These are phyloP conservation scores for Helotiales sp. DNA, from an alignment of 2,329 filamentous ascomycete genomes.

Conservation along the genomic window DNA sequence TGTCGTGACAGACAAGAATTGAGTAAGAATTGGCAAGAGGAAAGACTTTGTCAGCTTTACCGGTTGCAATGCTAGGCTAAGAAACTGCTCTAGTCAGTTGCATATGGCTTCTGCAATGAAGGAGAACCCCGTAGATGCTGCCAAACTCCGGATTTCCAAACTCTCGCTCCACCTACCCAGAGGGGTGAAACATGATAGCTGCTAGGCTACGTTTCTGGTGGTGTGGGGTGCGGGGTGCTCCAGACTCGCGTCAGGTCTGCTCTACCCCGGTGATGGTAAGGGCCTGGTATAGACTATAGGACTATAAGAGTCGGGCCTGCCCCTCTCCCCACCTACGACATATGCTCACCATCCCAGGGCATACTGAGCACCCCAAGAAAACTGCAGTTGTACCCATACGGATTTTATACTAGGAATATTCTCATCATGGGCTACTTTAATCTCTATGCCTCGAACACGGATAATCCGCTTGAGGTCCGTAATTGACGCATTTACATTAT, in stretches of 20 bases:
- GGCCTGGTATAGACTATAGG: background rate
- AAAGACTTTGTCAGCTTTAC: no score
- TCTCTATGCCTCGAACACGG: conserved; percentile 9
- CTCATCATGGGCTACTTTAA: conserved; percentile 7
- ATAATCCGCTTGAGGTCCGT: conserved; percentile 3
- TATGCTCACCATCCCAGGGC: background rate
- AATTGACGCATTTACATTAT: conserved; percentile 11
- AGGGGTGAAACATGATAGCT: background rate
- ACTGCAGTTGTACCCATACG: background rate
- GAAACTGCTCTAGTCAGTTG: no score
- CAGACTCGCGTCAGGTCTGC: background rate
- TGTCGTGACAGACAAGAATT: no score
- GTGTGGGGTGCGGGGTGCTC: conserved; percentile 7
- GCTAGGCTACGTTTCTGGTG: background rate
- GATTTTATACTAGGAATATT: background rate
- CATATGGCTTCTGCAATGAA: background rate
- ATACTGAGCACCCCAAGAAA: background rate
- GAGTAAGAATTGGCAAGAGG: no score
- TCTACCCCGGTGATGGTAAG: background rate
- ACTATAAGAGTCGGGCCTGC: background rate
- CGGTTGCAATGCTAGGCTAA: no score
- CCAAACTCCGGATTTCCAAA: background rate
- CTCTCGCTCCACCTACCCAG: background rate
- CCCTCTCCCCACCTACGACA: background rate
- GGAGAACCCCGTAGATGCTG: background rate